These are phyloP conservation scores for Dryas alaskensis DNA, from an alignment of 306 rosid genomes.

Conservation along the genomic window DNA sequence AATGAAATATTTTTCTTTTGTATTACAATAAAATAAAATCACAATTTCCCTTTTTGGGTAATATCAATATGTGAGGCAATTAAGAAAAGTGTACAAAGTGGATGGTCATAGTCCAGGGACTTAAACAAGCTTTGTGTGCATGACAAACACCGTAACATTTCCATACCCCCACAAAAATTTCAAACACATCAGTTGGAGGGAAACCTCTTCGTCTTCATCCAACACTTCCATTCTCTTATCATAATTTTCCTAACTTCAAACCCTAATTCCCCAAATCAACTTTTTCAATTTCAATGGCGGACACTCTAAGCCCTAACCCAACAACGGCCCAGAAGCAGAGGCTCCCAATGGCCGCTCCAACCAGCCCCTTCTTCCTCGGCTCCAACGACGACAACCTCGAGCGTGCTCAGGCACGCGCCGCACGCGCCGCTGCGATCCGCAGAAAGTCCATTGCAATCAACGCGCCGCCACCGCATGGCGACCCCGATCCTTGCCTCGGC, in stretches of 20 bases:
- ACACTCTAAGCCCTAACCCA: constrained; percentile 62
- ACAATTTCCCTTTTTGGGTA: too few relatives aligned
- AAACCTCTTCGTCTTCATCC: constrained; percentile 21
- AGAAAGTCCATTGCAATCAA: constrained; percentile 46
- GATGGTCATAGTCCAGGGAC: too few relatives aligned
- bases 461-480: constrained; percentile 26
- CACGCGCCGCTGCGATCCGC: constrained; percentile 84
- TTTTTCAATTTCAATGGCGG: constrained; percentile 45
- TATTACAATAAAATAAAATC: too few relatives aligned
- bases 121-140: neutral
- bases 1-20: too few relatives aligned
- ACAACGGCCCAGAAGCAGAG: constrained; percentile 38
- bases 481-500: constrained; percentile 52
- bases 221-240: neutral
- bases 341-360: constrained; percentile 62
- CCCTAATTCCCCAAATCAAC: constrained; percentile 20
- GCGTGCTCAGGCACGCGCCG: constrained; percentile 88
- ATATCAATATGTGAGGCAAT: too few relatives aligned
- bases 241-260: neutral
- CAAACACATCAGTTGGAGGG: constrained; percentile 54
- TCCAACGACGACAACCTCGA: constrained; percentile 88
- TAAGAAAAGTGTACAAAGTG: too few relatives aligned
- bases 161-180: constrained; percentile 6
- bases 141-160: neutral
- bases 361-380: constrained; percentile 74